Conservation (phyloP, 2,329 filamentous ascomycete species). For the Aureobasidium sp. region DNA sequence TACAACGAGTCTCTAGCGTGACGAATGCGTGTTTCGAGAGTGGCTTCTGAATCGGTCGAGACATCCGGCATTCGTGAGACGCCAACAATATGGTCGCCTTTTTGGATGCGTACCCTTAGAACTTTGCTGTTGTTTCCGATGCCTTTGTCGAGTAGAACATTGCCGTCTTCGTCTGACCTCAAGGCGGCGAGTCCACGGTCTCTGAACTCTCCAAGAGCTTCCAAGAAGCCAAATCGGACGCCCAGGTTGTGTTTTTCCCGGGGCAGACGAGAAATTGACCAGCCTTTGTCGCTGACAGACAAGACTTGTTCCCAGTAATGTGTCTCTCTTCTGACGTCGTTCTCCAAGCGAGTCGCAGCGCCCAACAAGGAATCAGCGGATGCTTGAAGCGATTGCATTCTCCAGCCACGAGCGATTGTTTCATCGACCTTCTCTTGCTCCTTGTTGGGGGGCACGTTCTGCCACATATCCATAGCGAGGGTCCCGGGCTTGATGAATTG, state of each 20-base stretch:
- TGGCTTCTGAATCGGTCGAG: slow-evolving; percentile 42
- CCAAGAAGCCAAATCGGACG: slow-evolving; percentile 82
- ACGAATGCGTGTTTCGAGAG: slow-evolving; percentile 60
- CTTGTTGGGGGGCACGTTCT: slow-evolving; percentile 49
- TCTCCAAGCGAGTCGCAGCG: slow-evolving; percentile 63
- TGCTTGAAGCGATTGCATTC: slow-evolving; percentile 65
- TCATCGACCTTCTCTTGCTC: slow-evolving; percentile 29
- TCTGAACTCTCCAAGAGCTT: slow-evolving; percentile 54
- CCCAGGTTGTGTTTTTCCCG: slow-evolving; percentile 65
- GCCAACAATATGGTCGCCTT: slow-evolving; percentile 51
- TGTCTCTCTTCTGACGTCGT: slow-evolving; percentile 70
- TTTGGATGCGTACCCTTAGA: slow-evolving; percentile 59
- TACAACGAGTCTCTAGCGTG: slow-evolving; percentile 72
- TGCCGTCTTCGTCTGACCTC: slow-evolving; percentile 64
- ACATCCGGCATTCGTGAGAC: slow-evolving; percentile 31
- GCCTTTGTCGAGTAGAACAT: slow-evolving; percentile 63
- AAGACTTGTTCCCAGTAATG: slow-evolving; percentile 86
- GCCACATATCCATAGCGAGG: slow-evolving; percentile 57
- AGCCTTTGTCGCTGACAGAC: slow-evolving; percentile 71
- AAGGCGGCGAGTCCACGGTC: slow-evolving; percentile 74
- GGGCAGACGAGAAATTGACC: slow-evolving; percentile 74
- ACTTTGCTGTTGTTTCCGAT: slow-evolving; percentile 47
- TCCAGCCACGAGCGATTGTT: slow-evolving; percentile 58
- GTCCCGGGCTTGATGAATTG: slow-evolving; percentile 66
- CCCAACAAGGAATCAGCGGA: slow-evolving; percentile 65